Evolutionary conservation across 306 rosid species (phyloP), one percentile per base, ranked within the genome.

Genomic region (Vigna unguiculata): DNA sequence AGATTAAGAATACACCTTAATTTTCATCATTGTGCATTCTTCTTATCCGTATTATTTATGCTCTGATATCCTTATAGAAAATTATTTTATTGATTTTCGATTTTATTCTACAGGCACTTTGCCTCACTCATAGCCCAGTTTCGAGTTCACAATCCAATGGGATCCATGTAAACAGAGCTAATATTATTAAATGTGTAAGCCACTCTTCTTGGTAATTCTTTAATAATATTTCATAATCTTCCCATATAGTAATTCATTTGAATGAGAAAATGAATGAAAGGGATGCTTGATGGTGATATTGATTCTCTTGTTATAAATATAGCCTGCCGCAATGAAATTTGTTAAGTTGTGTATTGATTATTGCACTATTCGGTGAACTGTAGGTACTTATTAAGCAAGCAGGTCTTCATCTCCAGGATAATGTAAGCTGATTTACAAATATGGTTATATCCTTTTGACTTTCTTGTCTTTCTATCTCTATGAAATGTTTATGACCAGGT

Each of bases 341-440:
- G 25, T 63, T 59, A 43, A 30, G 17, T 25, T 74, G 36, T 69
- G 24, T 77, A 19, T 52, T 88, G 59, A 76, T 72, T 51, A 62
- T 64, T 69, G 43, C 51, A 30, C 79, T 60, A 24, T 83, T 83
- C 61, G 38, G 24, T 73, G 74, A 77, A 75, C 61, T 79, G 66
- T 83, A 95, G 98, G 96, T 95, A 74, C 97, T 95, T 79, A 72
- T 72, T 45, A 92, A 92, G 86, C 98, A 92, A 88, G 95, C 91
- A 67, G 93, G 97, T 73, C 88, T 95, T 69, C 87, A 74, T 81
- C 90, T 95, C 54, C 92, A 83, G 71, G 92, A 84, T 49, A 88
- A 87, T 83, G 97, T 95, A 87, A 90, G 93, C 82, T 74, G 68
- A 51, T 67, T 45, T 57, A 3, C 32, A 22, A 64, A 74, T 47